phyloP scores from a whole-genome alignment of 2,329 filamentous ascomycete genomes.

The Beauveria australis region DNA sequence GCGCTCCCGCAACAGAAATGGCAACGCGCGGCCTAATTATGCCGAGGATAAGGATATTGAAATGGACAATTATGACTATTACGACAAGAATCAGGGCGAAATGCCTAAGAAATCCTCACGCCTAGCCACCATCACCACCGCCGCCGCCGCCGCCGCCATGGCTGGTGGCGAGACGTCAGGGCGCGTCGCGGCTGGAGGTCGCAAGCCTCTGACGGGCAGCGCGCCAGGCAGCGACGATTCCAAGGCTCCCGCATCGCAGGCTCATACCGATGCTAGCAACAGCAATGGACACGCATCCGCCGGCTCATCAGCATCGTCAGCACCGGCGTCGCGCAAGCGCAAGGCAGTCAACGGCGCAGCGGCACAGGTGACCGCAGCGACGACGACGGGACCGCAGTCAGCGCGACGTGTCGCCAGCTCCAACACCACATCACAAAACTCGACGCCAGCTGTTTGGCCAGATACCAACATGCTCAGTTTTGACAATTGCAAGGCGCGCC shows the following conservation, averaged over 20 bases:
- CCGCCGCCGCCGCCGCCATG: slow-evolving; percentile 7
- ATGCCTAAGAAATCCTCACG: slow-evolving; percentile 46
- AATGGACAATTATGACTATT: slow-evolving; percentile 70
- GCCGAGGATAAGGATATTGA: slow-evolving; percentile 90
- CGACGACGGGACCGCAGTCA: not conserved
- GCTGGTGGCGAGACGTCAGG: slow-evolving; percentile 26
- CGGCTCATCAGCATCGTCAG: slow-evolving; percentile 40
- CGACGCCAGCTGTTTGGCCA: slow-evolving; percentile 35
- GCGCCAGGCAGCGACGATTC: slow-evolving; percentile 29
- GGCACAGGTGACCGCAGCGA: slow-evolving; percentile 5
- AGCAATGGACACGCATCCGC: slow-evolving; percentile 16
- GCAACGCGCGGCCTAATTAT: slow-evolving; percentile 80
- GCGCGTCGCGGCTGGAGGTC: slow-evolving; percentile 27
- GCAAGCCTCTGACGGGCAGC: slow-evolving; percentile 24
- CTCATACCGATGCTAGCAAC: slow-evolving; percentile 19
- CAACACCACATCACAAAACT: slow-evolving; percentile 26
- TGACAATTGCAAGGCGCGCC: slow-evolving; percentile 57
- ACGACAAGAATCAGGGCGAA: slow-evolving; percentile 48
- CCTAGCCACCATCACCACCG: slow-evolving; percentile 29
- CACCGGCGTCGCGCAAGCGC: slow-evolving; percentile 65
- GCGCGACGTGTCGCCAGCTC: slow-evolving; percentile 17
- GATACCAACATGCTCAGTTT: slow-evolving; percentile 89
- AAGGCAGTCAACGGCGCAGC: slow-evolving; percentile 52
- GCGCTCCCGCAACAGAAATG: slow-evolving; percentile 80
- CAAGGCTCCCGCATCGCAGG: slow-evolving; percentile 27